Evolutionary conservation across 2,329 filamentous ascomycete genomes (phyloP), one percentile per base, ranked within the genome.

Genomic region (Scorias spongiosa): DNA sequence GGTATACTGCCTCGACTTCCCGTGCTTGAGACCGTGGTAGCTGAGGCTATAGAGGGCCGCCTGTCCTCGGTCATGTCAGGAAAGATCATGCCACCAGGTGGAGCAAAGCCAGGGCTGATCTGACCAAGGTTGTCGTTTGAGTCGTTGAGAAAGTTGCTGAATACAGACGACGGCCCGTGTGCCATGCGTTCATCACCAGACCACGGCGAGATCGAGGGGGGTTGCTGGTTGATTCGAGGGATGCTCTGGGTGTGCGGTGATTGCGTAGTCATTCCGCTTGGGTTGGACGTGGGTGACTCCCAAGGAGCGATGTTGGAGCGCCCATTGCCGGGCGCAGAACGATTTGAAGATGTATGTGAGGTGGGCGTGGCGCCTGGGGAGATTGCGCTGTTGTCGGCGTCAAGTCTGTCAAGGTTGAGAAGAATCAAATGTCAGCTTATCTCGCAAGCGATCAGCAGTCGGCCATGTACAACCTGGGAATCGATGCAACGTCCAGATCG

Each of bases 11-110:
- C 74, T 64, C 80, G 81, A 37, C 89, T 93, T 29, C 84, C 84
- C 51, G 84, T 76, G 57, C 89, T 93, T 63, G 88, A 91, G 45
- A 84, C 77, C 4, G 81, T 93, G 11, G 82, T 87, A 50, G 88
- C 79, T 63, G 88, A 95, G 34, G 87, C 87, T 42, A 86, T 75
- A 3, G 91, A 96, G 2, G 89, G 89, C 41, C 89, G 76, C 49
- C 91, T 72, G 53, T 84, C 81, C 56, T 94, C 85, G 44, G 56
- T 56, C 57, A 93, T 84, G 45, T 54, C 56, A 34, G 66, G 62
- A 47, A 67, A 71, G 41, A 59, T 62, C 62, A 67, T 66, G 46
- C 66, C 67, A 49, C 66, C 48, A 32, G 71, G 68, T 2, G 76
- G 72, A 34, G 80, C 75, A 55, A 81, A 79, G 44, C 76, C 74